These are phyloP conservation scores for Agapanthus africanus DNA, from an alignment of 106 monocot genomes.

Conservation along the genomic window DNA sequence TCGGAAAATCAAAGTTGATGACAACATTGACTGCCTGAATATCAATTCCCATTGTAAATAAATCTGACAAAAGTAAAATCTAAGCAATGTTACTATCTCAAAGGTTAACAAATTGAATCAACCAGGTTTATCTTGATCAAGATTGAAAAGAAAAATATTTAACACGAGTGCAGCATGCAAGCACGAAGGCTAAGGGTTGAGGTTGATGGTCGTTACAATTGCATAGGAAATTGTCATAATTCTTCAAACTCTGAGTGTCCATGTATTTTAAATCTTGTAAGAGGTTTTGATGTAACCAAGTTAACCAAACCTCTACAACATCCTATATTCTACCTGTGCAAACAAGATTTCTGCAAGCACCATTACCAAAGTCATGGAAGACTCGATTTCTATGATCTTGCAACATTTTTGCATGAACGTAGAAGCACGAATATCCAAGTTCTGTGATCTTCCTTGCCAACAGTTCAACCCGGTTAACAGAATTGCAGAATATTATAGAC, in stretches of 20 bases:
- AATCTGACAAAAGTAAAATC: constrained; percentile 38
- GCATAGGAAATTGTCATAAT: too few relatives aligned
- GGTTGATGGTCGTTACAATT: too few relatives aligned
- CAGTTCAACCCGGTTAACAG: constrained; percentile 88
- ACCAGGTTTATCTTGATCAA: too few relatives aligned
- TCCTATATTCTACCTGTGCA: constrained; percentile 65
- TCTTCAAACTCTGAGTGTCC: too few relatives aligned
- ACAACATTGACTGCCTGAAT: constrained; percentile 99
- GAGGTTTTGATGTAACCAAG: too few relatives aligned
- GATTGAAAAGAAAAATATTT: too few relatives aligned
- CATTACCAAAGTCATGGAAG: constrained; percentile 96
- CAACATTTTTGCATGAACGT: constrained; percentile 32
- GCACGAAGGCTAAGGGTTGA: too few relatives aligned
- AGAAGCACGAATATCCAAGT: constrained; percentile 97
- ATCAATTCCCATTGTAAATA: constrained; percentile 93
- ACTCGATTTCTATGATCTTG: constrained; percentile 83
- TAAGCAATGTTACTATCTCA: not conserved
- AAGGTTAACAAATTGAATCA: too few relatives aligned
- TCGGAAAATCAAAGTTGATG: constrained; percentile 96
- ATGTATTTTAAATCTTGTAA: too few relatives aligned
- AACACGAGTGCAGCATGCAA: too few relatives aligned
- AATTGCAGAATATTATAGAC: constrained; percentile 96
- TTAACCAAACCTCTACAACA: not conserved
- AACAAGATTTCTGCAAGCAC: constrained; percentile 94
- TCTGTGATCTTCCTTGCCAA: constrained; percentile 97